These are phyloP conservation scores for Karstenula rhodostoma DNA, from an alignment of 2,329 filamentous ascomycete species.

Conservation along the genomic window DNA sequence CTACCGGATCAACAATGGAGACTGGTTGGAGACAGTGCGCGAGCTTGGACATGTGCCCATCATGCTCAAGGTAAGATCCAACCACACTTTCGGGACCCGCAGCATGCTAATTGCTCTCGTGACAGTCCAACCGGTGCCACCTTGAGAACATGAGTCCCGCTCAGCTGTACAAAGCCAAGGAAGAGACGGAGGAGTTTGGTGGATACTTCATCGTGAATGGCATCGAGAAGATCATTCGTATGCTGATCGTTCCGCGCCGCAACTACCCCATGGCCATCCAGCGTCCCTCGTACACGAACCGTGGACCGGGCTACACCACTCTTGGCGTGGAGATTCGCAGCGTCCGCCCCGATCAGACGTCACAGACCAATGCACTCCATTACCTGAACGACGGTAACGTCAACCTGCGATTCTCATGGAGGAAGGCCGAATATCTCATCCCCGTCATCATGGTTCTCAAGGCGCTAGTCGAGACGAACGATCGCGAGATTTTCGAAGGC, in stretches of 20 bases:
- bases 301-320: conserved; percentile 86
- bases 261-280: conserved; percentile 97
- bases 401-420: conserved; percentile 96
- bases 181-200: conserved; percentile 94
- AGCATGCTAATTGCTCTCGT: conserved; percentile 35
- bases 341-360: conserved; percentile 95
- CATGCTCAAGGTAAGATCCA: conserved; percentile 79
- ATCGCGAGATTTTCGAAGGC: conserved; percentile 95
- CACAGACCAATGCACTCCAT: conserved; percentile 95
- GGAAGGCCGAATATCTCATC: conserved; percentile 96
- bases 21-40: conserved; percentile 80
- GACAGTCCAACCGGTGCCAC: conserved; percentile 86
- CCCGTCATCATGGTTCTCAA: conserved; percentile 97
- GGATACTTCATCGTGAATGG: conserved; percentile 98
- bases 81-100: conserved; percentile 18
- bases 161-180: conserved; percentile 83
- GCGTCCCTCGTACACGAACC: conserved; percentile 86
- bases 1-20: conserved; percentile 85
- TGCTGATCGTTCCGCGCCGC: conserved; percentile 86
- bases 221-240: conserved; percentile 94
- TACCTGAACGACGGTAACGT: conserved; percentile 96
- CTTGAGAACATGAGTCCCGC: conserved; percentile 85
- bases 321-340: conserved; percentile 91
- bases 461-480: conserved; percentile 93
- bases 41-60: conserved; percentile 90